These are phyloP conservation scores for Quercus robur DNA, from an alignment of 306 rosid genomes.

Conservation along the genomic window DNA sequence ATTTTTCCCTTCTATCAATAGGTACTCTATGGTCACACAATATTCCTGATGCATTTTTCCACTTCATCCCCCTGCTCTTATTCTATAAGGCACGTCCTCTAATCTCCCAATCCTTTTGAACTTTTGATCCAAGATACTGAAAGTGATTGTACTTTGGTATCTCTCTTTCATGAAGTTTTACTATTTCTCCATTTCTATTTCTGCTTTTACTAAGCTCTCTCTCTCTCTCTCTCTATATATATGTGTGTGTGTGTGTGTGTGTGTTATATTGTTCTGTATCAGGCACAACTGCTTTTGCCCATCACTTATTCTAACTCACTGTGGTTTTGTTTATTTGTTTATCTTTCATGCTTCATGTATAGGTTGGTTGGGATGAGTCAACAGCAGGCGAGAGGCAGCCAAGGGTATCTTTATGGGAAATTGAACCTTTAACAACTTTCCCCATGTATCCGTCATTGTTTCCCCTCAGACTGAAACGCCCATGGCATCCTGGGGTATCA, in stretches of 20 bases:
- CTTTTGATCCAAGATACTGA: background rate
- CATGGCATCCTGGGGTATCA: constrained; percentile 84
- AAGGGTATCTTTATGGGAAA: constrained; percentile 86
- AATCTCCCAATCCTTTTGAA: background rate
- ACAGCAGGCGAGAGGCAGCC: constrained; percentile 89
- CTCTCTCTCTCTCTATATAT: too few relatives aligned
- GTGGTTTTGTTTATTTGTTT: background rate
- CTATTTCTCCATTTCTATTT: background rate
- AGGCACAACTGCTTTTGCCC: background rate
- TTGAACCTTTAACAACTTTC: constrained; percentile 87
- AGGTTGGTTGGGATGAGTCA: constrained; percentile 97
- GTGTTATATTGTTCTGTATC: background rate
- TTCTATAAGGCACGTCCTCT: background rate
- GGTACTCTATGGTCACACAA: background rate
- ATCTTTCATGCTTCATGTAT: constrained; percentile 20
- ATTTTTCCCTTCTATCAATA: background rate
- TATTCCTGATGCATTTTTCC: background rate
- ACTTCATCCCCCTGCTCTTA: background rate
- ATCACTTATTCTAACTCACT: background rate
- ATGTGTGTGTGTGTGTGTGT: too few relatives aligned
- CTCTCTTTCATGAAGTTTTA: background rate
- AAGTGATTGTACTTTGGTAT: background rate
- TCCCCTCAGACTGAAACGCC: constrained; percentile 83
- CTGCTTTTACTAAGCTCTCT: background rate
- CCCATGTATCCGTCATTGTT: constrained; percentile 90